Evolutionary conservation across 2,329 filamentous ascomycete genomes (phyloP).

Genomic region (Fusarium sp.): DNA sequence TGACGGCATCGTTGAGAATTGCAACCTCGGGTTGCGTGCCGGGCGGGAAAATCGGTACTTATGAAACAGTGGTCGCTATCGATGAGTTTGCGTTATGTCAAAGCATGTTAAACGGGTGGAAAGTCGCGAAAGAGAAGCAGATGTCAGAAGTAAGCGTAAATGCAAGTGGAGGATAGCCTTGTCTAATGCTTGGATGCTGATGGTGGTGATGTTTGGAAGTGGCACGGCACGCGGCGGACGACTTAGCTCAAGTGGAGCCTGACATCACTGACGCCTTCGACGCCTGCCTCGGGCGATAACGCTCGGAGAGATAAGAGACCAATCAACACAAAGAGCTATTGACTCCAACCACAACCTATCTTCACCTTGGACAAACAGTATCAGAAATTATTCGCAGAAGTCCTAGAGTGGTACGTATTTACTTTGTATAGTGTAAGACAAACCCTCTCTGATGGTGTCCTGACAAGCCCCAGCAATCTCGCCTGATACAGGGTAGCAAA

Average conservation of each 20-base stretch:
- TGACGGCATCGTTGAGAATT: conserved; percentile 32
- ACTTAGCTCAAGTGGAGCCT: conserved; percentile 39
- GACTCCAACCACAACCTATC: not conserved
- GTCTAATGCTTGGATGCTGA: conserved; percentile 22
- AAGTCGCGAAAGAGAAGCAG: not conserved
- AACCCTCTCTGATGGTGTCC: no score
- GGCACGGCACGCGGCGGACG: conserved; percentile 22
- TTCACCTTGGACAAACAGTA: not conserved
- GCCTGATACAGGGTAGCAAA: no score
- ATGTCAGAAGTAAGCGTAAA: not conserved
- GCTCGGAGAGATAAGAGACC: conserved; percentile 2
- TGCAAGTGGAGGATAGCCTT: conserved; percentile 10
- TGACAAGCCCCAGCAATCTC: no score
- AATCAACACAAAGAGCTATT: conserved; percentile 16
- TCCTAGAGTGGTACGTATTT: no score
- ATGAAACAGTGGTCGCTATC: not conserved
- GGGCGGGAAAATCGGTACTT: conserved; percentile 5
- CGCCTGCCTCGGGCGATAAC: conserved; percentile 17
- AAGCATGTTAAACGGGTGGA: conserved; percentile 23
- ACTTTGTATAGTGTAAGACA: no score
- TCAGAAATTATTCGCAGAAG: no score
- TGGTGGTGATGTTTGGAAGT: conserved; percentile 29
- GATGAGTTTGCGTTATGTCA: not conserved
- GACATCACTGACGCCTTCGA: conserved; percentile 35
- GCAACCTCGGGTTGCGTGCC: conserved; percentile 37